phyloP scores from a whole-genome alignment of 176 grass and related monocot species.

The Hordeum vulgare region DNA sequence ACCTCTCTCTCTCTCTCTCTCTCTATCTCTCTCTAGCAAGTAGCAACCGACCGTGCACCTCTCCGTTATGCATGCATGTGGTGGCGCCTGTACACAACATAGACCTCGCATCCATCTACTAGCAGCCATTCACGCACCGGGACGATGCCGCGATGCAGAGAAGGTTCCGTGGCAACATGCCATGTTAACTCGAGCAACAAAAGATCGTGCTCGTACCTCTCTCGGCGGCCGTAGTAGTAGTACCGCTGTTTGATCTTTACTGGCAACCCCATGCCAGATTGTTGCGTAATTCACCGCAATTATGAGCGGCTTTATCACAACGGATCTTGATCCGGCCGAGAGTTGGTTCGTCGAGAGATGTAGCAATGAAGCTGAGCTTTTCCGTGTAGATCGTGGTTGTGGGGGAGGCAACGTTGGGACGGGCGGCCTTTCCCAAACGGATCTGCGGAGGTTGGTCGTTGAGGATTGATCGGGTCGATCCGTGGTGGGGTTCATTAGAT shows the following conservation, averaged over 20 bases:
- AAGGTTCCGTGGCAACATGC: neutral
- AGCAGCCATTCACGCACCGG: neutral
- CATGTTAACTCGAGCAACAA: neutral
- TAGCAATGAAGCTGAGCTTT: slow-evolving; percentile 16
- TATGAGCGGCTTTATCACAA: neutral
- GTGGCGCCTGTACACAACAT: neutral
- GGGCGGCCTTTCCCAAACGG: neutral
- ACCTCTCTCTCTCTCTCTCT: neutral
- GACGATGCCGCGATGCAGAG: neutral
- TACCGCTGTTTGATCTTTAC: neutral
- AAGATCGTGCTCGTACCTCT: neutral
- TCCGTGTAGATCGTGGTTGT: neutral
- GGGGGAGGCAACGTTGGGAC: neutral
- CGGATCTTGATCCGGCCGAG: slow-evolving; percentile 13
- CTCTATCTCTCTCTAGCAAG: too few relatives aligned
- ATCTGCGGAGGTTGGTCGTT: neutral
- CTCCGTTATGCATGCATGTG: slow-evolving; percentile 34
- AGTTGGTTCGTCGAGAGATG: neutral
- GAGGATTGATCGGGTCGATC: neutral
- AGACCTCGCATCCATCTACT: neutral
- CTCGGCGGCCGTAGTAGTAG: neutral
- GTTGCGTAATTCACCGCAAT: neutral
- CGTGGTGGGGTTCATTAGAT: slow-evolving; percentile 8
- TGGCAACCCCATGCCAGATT: neutral
- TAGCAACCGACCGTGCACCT: slow-evolving; percentile 7